Percentiles rank a stretch among this genome's conserved stretches.
phyloP scores from a whole-genome alignment of 2,329 filamentous ascomycete species.

The Macrophomina phaseolina region DNA sequence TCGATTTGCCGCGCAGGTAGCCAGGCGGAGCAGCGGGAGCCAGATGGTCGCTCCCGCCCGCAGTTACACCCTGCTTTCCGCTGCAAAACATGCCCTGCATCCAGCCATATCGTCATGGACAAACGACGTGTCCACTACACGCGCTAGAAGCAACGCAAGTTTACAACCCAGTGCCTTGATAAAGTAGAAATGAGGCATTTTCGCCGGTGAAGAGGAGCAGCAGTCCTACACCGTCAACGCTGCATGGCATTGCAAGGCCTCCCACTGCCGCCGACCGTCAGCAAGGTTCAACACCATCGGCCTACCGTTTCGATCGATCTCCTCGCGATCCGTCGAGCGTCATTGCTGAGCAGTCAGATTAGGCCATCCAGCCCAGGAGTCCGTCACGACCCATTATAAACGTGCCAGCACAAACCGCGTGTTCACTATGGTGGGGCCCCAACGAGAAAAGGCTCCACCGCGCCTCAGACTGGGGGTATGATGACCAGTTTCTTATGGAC shows the following conservation, averaged over 20 bases:
- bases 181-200: neutral
- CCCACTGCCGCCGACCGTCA: slow-evolving; percentile 15
- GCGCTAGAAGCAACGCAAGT: neutral
- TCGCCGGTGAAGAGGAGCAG: neutral
- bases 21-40: neutral
- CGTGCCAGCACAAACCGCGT: neutral
- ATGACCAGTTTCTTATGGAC: slow-evolving; percentile 22
- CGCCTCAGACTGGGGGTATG: neutral
- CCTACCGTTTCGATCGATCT: slow-evolving; percentile 22
- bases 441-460: neutral
- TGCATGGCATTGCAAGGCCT: slow-evolving; percentile 8
- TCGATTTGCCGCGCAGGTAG: neutral
- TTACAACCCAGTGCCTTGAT: neutral
- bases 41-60: neutral
- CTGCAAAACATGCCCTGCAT: neutral
- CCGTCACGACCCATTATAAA: slow-evolving; percentile 14
- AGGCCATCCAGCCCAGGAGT: neutral
- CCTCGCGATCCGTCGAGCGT: slow-evolving; percentile 6
- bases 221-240: slow-evolving; percentile 9
- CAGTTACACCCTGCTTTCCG: neutral
- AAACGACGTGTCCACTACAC: neutral
- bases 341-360: neutral
- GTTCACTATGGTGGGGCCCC: neutral
- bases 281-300: slow-evolving; percentile 23
- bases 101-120: slow-evolving; percentile 4